These are phyloP conservation scores for Thielaviopsis ethacetica DNA, from an alignment of 2,329 filamentous ascomycete species.

Conservation along the genomic window DNA sequence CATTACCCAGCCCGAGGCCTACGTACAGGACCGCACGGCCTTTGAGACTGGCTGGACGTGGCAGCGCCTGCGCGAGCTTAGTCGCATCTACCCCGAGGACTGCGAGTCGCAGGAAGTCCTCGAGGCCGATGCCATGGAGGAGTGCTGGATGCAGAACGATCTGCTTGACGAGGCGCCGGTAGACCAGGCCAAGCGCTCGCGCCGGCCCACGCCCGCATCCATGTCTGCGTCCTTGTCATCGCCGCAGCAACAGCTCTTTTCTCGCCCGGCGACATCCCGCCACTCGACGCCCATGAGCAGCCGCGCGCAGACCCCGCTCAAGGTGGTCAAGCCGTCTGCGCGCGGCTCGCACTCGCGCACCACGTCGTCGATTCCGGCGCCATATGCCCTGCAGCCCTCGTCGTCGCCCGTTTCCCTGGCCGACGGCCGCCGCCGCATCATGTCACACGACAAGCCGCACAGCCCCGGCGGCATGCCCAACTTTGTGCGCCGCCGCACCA, in stretches of 20 bases:
- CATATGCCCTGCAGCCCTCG: constrained; percentile 21
- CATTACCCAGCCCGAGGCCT: constrained; percentile 59
- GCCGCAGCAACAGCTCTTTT: constrained; percentile 25
- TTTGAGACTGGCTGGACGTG: constrained; percentile 49
- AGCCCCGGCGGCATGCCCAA: background rate
- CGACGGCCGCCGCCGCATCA: constrained; percentile 6
- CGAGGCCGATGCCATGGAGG: constrained; percentile 45
- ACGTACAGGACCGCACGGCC: constrained; percentile 45
- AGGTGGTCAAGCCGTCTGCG: constrained; percentile 25
- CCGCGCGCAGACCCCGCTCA: constrained; percentile 26
- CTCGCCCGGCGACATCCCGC: constrained; percentile 20
- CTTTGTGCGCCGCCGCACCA: constrained; percentile 23
- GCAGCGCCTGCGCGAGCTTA: constrained; percentile 49
- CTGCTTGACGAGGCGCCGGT: constrained; percentile 41
- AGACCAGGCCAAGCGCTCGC: background rate
- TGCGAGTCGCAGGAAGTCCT: constrained; percentile 29
- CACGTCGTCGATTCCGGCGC: constrained; percentile 27
- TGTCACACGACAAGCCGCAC: background rate
- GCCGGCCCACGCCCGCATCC: constrained; percentile 15
- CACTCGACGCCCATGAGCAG: constrained; percentile 20
- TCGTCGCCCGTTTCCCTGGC: constrained; percentile 22
- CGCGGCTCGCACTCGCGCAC: constrained; percentile 33
- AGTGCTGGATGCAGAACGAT: constrained; percentile 52
- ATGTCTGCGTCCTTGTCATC: no score
- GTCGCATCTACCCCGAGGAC: constrained; percentile 34